phyloP scores from a whole-genome alignment of 2,329 filamentous ascomycete species.

The Aspergillaceae sp. region DNA sequence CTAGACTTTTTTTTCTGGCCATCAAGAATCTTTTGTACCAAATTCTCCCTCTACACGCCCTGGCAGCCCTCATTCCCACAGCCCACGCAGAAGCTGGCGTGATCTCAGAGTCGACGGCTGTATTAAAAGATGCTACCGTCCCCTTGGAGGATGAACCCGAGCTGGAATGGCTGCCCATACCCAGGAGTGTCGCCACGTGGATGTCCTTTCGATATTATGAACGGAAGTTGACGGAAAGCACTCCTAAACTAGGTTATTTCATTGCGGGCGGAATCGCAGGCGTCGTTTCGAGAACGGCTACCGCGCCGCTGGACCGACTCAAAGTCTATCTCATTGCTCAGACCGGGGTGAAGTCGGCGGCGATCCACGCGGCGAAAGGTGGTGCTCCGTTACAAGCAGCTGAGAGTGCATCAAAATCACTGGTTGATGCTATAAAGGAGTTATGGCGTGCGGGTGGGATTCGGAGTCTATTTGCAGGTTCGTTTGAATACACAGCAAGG shows the following conservation, averaged over 20 bases:
- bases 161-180: constrained; percentile 35
- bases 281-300: constrained; percentile 88
- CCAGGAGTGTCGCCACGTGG: constrained; percentile 36
- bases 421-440: constrained; percentile 64
- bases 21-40: constrained; percentile 29
- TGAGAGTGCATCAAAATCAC: constrained; percentile 58
- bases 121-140: constrained; percentile 21
- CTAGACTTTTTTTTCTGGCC: constrained; percentile 27
- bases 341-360: constrained; percentile 54
- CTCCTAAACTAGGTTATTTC: constrained; percentile 73
- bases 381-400: constrained; percentile 59
- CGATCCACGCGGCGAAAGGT: constrained; percentile 58
- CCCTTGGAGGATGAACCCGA: constrained; percentile 28
- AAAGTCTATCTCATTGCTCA: constrained; percentile 97
- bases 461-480: constrained; percentile 86
- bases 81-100: constrained; percentile 24
- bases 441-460: constrained; percentile 80
- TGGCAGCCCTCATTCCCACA: constrained; percentile 25
- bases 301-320: constrained; percentile 88
- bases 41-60: constrained; percentile 24
- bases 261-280: constrained; percentile 89
- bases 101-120: constrained; percentile 16
- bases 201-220: constrained; percentile 36
- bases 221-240: constrained; percentile 39
- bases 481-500: constrained; percentile 21